Base-by-base conservation (phyloP, 2,329 filamentous ascomycete genomes). In the Penicillium verrucosum region DNA sequence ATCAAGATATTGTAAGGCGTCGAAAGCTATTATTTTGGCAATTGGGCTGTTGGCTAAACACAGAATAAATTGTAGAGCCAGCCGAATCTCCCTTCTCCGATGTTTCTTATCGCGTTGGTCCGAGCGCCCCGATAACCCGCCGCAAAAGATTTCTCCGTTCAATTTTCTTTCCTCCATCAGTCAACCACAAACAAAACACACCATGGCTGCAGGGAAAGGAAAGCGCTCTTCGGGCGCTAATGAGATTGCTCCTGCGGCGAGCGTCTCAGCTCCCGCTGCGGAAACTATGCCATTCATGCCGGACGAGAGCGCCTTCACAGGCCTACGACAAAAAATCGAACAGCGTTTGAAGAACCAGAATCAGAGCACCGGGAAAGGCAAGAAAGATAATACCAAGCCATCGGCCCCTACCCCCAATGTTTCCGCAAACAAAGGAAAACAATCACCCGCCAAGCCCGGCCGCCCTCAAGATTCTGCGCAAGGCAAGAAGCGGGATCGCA, bases 401-500 rank as follows among this genome's bases (percentile, higher is more conserved):
- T 66, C 72, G n/a, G 47, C 61, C 25, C 40, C 64, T 25, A 46
- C 49, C 1, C 50, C 65, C 8, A 42, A 60, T 25, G 61, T 61
- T 14, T 60, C 65, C 36, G 66, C 71, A 40, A 65, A 68, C 30
- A 74, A 71, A 49, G 56, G 57, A n/a, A 68, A 68, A 21, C 54
- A 59, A 37, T 38, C 36, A 21, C 21, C 58, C 25, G 23, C 65
- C 11, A 65, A 64, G 46, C 43, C 59, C 47, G 57, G 61, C 51
- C 67, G 68, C 45, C 67, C 58, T 25, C 67, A 69, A 27, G 61
- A 68, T 40, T 51, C 56, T 44, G 60, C 63, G n/a, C 60, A 73
- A 45, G 75, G 75, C 55, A 78, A 77, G 64, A 80, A 80, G 61
- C 71, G 77, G 51, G 78, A 78, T 65, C 73, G 74, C 60, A 77